Evolutionary conservation across 345 rosid genomes (phyloP).

Genomic region (Dimocarpus longan): DNA sequence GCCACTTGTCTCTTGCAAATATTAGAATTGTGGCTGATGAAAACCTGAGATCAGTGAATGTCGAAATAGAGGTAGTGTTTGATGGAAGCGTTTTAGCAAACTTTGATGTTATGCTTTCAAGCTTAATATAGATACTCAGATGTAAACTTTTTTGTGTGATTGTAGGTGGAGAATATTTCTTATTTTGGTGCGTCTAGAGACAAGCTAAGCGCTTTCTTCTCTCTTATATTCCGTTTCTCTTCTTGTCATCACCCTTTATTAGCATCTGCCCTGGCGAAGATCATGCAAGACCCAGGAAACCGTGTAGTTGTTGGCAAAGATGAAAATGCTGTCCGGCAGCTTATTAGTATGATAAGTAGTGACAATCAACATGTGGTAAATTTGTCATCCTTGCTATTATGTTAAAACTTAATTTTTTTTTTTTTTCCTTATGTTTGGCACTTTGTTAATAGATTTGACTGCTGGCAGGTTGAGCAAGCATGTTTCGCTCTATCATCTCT

Average conservation of each 20-base stretch:
- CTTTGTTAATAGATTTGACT: conserved; percentile 30
- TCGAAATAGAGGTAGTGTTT: conserved; percentile 79
- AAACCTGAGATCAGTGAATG: conserved; percentile 83
- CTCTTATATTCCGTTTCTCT: conserved; percentile 96
- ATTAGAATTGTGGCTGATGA: conserved; percentile 91
- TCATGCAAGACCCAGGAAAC: conserved; percentile 94
- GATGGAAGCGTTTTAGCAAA: background rate
- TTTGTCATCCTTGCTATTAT: conserved; percentile 26
- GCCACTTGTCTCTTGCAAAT: conserved; percentile 91
- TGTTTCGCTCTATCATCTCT: conserved; percentile 93
- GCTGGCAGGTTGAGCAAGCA: conserved; percentile 91
- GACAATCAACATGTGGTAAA: conserved; percentile 91
- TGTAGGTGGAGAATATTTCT: conserved; percentile 89
- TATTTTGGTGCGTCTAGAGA: conserved; percentile 93
- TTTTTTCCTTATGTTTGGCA: conserved; percentile 18
- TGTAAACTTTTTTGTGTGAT: conserved; percentile 24
- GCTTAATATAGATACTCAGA: background rate
- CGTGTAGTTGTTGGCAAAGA: conserved; percentile 90
- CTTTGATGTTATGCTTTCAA: conserved; percentile 7
- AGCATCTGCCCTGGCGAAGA: conserved; percentile 96
- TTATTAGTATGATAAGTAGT: conserved; percentile 98
- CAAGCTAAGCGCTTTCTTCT: conserved; percentile 97
- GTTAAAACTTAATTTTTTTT: conserved; percentile 7
- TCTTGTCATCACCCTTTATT: conserved; percentile 98
- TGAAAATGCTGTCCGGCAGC: conserved; percentile 98